phyloP scores from a whole-genome alignment of 2,329 filamentous ascomycete species.

The Cordyceps fumosorosea region DNA sequence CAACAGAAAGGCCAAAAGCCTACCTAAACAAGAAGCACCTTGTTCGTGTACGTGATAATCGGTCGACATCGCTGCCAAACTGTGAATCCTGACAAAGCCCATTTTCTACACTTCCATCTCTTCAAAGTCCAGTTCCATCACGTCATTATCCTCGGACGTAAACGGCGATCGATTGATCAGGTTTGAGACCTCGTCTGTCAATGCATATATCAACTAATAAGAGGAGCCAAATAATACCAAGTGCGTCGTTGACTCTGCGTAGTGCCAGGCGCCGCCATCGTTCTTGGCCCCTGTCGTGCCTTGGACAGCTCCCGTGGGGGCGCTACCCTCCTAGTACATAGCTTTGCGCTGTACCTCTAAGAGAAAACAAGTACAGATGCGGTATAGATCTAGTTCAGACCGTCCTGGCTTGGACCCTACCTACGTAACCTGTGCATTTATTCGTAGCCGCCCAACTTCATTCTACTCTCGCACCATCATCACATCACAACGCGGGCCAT shows the following conservation, averaged over 20 bases:
- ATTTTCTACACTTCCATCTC: background rate
- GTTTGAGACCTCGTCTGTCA: background rate
- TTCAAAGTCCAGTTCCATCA: background rate
- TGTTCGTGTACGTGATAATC: no score
- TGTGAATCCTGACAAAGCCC: background rate
- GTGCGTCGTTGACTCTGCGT: no score
- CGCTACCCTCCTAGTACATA: background rate
- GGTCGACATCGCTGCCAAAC: no score
- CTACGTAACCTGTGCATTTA: background rate
- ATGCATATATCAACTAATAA: background rate
- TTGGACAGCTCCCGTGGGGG: background rate
- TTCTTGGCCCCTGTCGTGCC: no score
- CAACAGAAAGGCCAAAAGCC: no score
- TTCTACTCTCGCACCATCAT: background rate
- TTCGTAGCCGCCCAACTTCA: background rate
- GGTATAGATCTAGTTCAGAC: background rate
- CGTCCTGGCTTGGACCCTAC: constrained; percentile 1
- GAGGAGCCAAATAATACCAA: no score
- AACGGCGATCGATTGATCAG: background rate
- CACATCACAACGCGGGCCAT: background rate
- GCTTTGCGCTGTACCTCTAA: background rate
- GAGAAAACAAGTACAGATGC: background rate
- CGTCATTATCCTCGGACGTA: background rate
- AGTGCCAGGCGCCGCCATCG: background rate
- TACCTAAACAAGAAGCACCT: no score